Base-by-base conservation (phyloP, 805 yeast species). In the Saturnispora besseyi region DNA sequence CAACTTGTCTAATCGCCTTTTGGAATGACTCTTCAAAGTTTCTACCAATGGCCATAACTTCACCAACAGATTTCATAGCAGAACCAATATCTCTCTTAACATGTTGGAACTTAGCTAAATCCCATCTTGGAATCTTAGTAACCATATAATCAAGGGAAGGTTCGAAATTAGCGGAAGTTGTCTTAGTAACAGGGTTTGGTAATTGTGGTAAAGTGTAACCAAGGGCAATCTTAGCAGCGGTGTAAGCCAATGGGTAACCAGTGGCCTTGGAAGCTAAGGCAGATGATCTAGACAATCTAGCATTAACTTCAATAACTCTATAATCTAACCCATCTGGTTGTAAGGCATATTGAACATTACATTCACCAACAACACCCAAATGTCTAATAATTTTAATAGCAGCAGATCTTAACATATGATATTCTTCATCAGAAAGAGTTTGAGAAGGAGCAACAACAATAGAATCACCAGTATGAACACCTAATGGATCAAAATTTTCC, bases 391-490 rank as follows among this genome's bases (percentile, higher is more conserved):
- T 96, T 57, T 91, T 93, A 59, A 93, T 93, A 44, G 99, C 99
- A 43, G 99, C 88, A 46, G 97, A 85, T 74, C 99, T 82, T 65
- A 91, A 77, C 98, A 93, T 93, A 73, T 91, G 87, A 74, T 90
- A 91, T 63, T 91, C 99, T 67, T 87, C 96, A 66, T 91, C 98
- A 18, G 96, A 85, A 56, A 91, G 74, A 41, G 99, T 91, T 74
- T 91, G 99, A 41, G 97, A 90, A 46, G 99, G 99, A 49, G 99
- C 99, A 63, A 91, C 96, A 51, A 91, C 99, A 63, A 91, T 93
- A 49, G 98, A 93, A 69, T 91, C 99, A 77, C 99, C 99, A 53
- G 99, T 91, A 67, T 91, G 99, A 62, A 91, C 90, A 67, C 99
- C 99, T 60, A 91, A 78, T 44, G 99, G 99, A 71, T 91, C 99